These are phyloP conservation scores for Zostera marina DNA, from an alignment of 116 monocot species.

Conservation along the genomic window DNA sequence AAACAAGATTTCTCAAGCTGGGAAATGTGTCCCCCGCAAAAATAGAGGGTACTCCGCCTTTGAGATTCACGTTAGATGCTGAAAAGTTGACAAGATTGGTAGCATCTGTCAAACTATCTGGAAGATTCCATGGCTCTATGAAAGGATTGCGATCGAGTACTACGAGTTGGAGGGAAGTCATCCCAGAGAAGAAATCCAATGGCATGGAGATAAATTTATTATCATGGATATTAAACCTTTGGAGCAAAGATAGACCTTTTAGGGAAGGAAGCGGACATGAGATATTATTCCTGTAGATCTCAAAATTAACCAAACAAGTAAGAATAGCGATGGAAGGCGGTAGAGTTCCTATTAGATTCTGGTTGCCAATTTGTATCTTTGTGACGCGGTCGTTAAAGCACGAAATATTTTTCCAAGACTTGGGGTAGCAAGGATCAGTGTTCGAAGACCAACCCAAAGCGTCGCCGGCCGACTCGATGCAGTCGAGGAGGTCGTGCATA, in stretches of 20 bases:
- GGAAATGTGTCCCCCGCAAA: conserved; percentile 29
- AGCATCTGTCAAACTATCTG: conserved; percentile 22
- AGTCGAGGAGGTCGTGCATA: conserved; percentile 7
- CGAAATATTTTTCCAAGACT: conserved; percentile 16
- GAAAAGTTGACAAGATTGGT: conserved; percentile 56
- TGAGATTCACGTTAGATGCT: conserved; percentile 45
- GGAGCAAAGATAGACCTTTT: conserved; percentile 22
- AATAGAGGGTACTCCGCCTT: conserved; percentile 40
- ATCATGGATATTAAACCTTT: conserved; percentile 26
- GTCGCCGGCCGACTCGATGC: not conserved
- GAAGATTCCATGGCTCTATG: conserved; percentile 34
- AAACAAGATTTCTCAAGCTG: conserved; percentile 25
- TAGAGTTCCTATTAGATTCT: conserved; percentile 20
- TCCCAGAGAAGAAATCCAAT: conserved; percentile 39
- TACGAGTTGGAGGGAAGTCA: conserved; percentile 30
- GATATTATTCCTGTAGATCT: conserved; percentile 30
- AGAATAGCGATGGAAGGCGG: conserved; percentile 20
- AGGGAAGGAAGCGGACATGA: conserved; percentile 27
- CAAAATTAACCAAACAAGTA: conserved; percentile 33
- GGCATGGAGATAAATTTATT: conserved; percentile 45
- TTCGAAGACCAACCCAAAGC: conserved; percentile 3
- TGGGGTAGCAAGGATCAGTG: conserved; percentile 24
- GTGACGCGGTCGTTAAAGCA: conserved; percentile 28
- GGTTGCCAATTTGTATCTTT: conserved; percentile 36
- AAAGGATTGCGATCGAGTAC: conserved; percentile 65